Evolutionary conservation across 805 yeast species (phyloP).

Genomic region (Zygosaccharomyces rouxii): DNA sequence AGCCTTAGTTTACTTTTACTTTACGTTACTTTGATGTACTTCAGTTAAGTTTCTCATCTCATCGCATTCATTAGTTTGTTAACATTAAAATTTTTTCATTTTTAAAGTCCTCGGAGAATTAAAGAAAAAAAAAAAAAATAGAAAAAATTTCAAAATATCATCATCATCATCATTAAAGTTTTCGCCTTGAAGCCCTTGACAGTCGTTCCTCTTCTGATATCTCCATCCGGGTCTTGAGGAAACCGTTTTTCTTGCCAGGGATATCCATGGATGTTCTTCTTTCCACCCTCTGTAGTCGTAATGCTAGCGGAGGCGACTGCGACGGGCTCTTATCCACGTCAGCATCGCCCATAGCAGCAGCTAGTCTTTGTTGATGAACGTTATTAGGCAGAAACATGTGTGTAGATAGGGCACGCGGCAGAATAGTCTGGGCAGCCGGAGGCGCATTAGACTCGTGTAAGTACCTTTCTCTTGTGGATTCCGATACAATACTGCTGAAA

Average conservation of each 20-base stretch:
- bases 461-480: conserved; percentile 34
- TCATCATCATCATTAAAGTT: conserved; percentile 3
- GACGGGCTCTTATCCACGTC: neutral
- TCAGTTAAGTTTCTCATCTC: conserved; percentile 9
- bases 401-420: conserved; percentile 58
- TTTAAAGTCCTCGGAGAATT: neutral
- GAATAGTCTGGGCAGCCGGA: conserved; percentile 51
- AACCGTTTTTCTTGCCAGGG: conserved; percentile 28
- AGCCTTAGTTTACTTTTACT: neutral
- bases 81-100: conserved; percentile 5
- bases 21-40: neutral
- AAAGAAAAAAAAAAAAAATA: neutral
- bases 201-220: conserved; percentile 30
- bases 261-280: conserved; percentile 34
- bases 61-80: conserved; percentile 7
- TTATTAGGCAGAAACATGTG: conserved; percentile 57
- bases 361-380: conserved; percentile 29
- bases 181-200: conserved; percentile 17
- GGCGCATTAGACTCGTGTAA: conserved; percentile 53
- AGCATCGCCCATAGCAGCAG: conserved; percentile 14
- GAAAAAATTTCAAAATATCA: neutral
- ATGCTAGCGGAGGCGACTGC: neutral
- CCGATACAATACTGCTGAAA: conserved; percentile 37
- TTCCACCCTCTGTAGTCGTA: neutral
- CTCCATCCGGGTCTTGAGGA: conserved; percentile 34